Conservation (phyloP, 1,139 yeast genomes). For the Pichia sp. region DNA sequence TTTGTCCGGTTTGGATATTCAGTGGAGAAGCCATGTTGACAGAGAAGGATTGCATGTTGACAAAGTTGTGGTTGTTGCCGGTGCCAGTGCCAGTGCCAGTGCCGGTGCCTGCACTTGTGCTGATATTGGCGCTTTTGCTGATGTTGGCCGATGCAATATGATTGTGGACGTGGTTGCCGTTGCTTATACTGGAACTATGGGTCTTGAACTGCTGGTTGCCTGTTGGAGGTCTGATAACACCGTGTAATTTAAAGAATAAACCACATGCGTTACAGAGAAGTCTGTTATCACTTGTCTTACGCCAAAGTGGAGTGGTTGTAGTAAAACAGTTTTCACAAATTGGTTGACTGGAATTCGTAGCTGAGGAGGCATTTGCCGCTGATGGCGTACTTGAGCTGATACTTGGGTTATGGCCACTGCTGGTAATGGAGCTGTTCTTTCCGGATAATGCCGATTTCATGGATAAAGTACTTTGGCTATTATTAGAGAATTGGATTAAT, state of each 20-base stretch:
- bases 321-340: conserved; percentile 55
- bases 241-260: conserved; percentile 53
- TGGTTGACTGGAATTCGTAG: conserved; percentile 24
- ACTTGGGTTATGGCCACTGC: too few relatives aligned
- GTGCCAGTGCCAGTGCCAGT: neutral
- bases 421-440: neutral
- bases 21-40: conserved; percentile 1
- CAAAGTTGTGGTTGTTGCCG: neutral
- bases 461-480: neutral
- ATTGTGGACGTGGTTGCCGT: too few relatives aligned
- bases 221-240: conserved; percentile 52
- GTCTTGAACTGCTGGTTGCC: neutral
- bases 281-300: conserved; percentile 51
- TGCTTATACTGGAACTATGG: too few relatives aligned
- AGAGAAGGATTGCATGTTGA: neutral
- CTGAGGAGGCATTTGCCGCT: neutral
- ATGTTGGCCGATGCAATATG: too few relatives aligned
- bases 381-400: neutral
- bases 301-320: conserved; percentile 57
- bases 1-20: neutral
- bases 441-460: neutral
- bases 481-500: conserved; percentile 17
- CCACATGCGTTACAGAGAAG: conserved; percentile 63
- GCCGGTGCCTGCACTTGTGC: too few relatives aligned
- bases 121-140: too few relatives aligned